Percentiles rank a stretch among this genome's conserved stretches.
phyloP scores from a whole-genome alignment of 2,329 filamentous ascomycete species.

The Xylariales sp. region DNA sequence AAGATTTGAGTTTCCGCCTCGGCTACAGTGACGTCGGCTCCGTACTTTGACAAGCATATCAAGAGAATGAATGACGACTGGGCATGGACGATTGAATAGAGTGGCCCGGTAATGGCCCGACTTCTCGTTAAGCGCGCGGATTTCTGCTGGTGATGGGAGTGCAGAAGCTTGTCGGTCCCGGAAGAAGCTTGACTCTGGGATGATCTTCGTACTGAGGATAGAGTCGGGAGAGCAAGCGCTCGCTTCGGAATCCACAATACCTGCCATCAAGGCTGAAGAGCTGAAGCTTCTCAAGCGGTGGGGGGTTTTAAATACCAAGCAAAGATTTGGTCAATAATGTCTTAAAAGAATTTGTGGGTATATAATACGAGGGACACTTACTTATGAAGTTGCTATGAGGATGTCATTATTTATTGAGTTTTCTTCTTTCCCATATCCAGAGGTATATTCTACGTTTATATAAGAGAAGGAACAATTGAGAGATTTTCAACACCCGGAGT shows the following conservation, averaged over 20 bases:
- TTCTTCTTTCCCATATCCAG: no score
- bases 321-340: no score
- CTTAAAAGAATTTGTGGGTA: no score
- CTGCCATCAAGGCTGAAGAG: neutral
- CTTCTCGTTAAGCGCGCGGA: conserved; percentile 23
- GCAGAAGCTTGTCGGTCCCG: conserved; percentile 15
- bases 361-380: no score
- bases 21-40: conserved; percentile 22
- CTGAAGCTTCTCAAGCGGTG: neutral
- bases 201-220: neutral
- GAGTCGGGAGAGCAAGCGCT: neutral
- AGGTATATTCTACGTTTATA: no score
- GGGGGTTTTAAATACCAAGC: neutral
- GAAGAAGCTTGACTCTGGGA: conserved; percentile 17
- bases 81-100: conserved; percentile 22
- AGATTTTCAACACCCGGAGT: no score
- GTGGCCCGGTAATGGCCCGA: conserved; percentile 13
- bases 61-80: conserved; percentile 27
- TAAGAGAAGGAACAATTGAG: no score
- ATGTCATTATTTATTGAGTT: no score
- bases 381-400: no score
- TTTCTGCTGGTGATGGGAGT: conserved; percentile 24
- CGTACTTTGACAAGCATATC: conserved; percentile 31
- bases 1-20: conserved; percentile 26
- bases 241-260: neutral